These are phyloP conservation scores for Ganoderma boninense DNA, from an alignment of 1,284 basidiomycete species.

Conservation along the genomic window DNA sequence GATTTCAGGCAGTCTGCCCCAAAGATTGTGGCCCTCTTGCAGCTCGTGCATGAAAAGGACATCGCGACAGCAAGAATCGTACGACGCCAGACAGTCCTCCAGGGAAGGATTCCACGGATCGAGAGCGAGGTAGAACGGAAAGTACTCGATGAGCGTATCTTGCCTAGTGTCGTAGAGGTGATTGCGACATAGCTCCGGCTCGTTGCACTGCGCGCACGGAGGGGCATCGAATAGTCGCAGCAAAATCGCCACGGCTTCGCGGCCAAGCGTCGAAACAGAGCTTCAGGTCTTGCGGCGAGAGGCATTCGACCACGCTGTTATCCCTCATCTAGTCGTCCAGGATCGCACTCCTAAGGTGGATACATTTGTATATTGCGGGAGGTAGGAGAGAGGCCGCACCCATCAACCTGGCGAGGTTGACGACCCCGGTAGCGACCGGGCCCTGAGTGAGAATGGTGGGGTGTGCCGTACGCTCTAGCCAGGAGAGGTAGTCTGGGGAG, in stretches of 20 bases:
- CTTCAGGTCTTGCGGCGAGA: constrained; percentile 9
- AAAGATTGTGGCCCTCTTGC: neutral
- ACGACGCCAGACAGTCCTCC: neutral
- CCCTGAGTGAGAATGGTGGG: constrained; percentile 5
- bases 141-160: neutral
- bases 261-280: constrained; percentile 1
- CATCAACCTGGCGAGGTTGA: constrained; percentile 19
- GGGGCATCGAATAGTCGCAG: neutral
- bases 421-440: constrained; percentile 7
- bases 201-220: neutral
- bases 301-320: constrained; percentile 12
- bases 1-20: constrained; percentile 17
- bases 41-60: neutral
- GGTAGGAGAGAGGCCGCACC: constrained; percentile 7
- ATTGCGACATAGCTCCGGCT: neutral
- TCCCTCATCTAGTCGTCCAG: constrained; percentile 3
- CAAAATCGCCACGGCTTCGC: neutral
- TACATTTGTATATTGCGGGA: constrained; percentile 11
- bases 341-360: neutral
- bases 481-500: neutral
- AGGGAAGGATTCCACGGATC: neutral
- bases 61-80: neutral
- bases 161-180: neutral
- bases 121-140: neutral
- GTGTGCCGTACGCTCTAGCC: no score